phyloP scores from a whole-genome alignment of 1,284 basidiomycete species.

The Hortiboletus rubellus region DNA sequence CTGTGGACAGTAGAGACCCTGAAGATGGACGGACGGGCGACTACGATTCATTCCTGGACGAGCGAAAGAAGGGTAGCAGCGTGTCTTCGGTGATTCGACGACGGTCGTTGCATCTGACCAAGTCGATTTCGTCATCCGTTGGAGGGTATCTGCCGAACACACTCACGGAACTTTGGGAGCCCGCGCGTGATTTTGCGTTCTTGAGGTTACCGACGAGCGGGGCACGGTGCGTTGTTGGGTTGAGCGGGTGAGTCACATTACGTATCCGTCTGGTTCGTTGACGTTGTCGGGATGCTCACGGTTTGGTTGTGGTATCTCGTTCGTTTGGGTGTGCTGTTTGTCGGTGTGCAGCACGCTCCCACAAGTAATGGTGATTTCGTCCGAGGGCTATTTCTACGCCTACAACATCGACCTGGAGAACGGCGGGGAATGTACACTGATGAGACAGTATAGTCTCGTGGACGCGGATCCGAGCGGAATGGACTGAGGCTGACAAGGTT shows the following conservation, averaged over 20 bases:
- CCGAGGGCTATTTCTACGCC: constrained; percentile 93
- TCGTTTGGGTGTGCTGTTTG: background rate
- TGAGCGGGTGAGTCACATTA: constrained; percentile 68
- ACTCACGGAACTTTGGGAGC: constrained; percentile 97
- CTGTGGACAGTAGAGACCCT: constrained; percentile 63
- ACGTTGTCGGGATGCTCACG: background rate
- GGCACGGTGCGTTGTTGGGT: constrained; percentile 79
- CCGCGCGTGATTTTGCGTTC: constrained; percentile 92
- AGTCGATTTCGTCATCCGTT: constrained; percentile 77
- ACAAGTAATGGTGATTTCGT: constrained; percentile 96
- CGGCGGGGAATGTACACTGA: constrained; percentile 92
- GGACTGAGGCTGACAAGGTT: constrained; percentile 18
- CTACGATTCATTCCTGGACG: constrained; percentile 74
- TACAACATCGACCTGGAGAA: constrained; percentile 96
- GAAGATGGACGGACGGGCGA: constrained; percentile 57
- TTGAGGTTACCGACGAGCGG: constrained; percentile 85
- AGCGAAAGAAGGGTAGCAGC: constrained; percentile 57
- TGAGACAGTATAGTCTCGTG: constrained; percentile 85
- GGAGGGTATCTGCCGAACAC: constrained; percentile 91
- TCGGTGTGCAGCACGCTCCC: constrained; percentile 72
- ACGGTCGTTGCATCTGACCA: constrained; percentile 77
- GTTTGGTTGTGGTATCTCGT: background rate
- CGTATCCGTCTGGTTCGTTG: background rate
- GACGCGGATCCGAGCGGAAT: constrained; percentile 30
- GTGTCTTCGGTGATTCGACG: constrained; percentile 68